phyloP scores from a whole-genome alignment of 2,329 filamentous ascomycete genomes.

The Pseudogymnoascus sp. region DNA sequence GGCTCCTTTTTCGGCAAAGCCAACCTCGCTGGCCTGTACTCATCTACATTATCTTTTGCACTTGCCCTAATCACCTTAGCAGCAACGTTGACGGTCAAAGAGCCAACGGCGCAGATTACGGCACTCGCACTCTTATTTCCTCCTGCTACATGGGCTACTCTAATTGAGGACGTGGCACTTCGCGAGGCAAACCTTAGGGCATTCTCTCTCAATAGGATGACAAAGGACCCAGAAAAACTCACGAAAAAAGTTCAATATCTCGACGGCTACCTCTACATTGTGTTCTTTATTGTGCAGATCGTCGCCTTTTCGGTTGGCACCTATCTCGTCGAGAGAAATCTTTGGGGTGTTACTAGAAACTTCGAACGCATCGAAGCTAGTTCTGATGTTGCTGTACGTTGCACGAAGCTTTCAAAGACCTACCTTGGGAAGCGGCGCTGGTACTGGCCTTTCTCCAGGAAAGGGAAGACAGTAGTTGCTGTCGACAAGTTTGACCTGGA shows the following conservation, averaged over 20 bases:
- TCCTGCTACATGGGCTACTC: constrained; percentile 20
- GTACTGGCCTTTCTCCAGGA: constrained; percentile 23
- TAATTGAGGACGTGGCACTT: constrained; percentile 21
- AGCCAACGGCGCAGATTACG: constrained; percentile 12
- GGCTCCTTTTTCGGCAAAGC: constrained; percentile 57
- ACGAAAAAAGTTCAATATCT: constrained; percentile 56
- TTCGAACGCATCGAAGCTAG: constrained; percentile 23
- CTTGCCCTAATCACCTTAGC: constrained; percentile 57
- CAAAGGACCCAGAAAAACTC: constrained; percentile 43
- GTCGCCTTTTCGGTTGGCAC: constrained; percentile 51
- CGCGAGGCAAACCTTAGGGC: constrained; percentile 15
- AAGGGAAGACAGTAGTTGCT: constrained; percentile 44
- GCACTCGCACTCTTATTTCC: constrained; percentile 21
- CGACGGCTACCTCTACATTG: constrained; percentile 48
- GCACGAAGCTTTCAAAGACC: constrained; percentile 21
- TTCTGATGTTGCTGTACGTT: constrained; percentile 23
- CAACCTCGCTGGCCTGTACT: constrained; percentile 56
- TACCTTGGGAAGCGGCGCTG: constrained; percentile 20
- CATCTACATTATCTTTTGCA: constrained; percentile 52
- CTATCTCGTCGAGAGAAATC: constrained; percentile 49
- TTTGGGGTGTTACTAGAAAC: constrained; percentile 44
- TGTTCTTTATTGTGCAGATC: constrained; percentile 54
- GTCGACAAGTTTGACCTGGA: constrained; percentile 51
- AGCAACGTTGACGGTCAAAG: constrained; percentile 12
- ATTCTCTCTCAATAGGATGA: neutral